phyloP scores from a whole-genome alignment of 306 rosid genomes.

The Pachyrhizus erosus region DNA sequence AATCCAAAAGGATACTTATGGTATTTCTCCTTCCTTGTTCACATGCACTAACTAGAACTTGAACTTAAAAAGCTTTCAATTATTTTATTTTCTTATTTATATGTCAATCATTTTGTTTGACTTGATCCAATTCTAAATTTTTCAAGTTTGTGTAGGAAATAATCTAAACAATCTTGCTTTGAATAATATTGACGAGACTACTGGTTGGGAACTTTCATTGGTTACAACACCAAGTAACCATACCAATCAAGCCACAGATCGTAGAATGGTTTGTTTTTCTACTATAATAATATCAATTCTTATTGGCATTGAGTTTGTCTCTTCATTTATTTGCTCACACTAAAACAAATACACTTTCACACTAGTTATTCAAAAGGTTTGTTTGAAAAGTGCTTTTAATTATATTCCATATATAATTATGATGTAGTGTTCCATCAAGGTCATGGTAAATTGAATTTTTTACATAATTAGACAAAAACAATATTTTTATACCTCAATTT shows the following conservation, averaged over 20 bases:
- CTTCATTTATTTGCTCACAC: background rate
- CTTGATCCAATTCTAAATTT: constrained; percentile 10
- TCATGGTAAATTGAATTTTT: background rate
- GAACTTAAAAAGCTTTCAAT: background rate
- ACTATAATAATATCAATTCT: background rate
- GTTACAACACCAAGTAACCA: constrained; percentile 78
- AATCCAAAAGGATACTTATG: background rate
- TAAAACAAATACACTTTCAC: background rate
- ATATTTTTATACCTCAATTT: background rate
- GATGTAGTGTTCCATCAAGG: background rate
- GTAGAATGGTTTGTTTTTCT: constrained; percentile 66
- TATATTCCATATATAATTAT: background rate
- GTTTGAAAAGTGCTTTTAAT: background rate
- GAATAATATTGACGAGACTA: constrained; percentile 61
- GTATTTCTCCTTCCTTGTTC: background rate
- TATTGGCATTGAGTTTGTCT: background rate
- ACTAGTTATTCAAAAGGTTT: background rate
- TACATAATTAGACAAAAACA: background rate
- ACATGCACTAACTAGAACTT: background rate
- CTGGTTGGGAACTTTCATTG: constrained; percentile 90
- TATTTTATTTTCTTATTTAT: background rate
- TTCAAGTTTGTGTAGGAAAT: constrained; percentile 56
- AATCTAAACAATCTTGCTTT: constrained; percentile 52
- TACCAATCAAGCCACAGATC: constrained; percentile 51
- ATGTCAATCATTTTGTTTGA: constrained; percentile 7